Conservation (phyloP, 2,329 filamentous ascomycete species). For the Chalara sp. region DNA sequence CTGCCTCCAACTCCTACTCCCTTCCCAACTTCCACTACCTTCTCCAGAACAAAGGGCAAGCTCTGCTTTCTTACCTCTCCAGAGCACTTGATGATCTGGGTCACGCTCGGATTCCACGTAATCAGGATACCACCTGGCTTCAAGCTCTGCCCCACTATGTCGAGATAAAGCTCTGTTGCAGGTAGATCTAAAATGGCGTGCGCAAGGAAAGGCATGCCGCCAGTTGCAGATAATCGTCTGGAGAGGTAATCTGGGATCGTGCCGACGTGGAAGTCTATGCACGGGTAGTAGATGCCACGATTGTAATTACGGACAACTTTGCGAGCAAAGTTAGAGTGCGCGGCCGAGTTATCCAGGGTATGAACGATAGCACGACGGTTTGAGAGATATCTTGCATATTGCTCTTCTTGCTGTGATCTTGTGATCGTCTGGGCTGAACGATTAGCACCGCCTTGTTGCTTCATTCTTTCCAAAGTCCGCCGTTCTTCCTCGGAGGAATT, state of each 20-base stretch:
- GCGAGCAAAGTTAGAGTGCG: constrained; percentile 58
- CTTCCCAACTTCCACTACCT: constrained; percentile 52
- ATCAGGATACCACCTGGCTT: constrained; percentile 58
- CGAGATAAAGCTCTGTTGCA: constrained; percentile 44
- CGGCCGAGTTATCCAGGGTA: constrained; percentile 59
- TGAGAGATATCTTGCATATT: constrained; percentile 18
- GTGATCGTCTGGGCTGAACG: background rate
- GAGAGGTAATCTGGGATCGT: constrained; percentile 58
- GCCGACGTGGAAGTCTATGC: constrained; percentile 69
- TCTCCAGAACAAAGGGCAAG: constrained; percentile 49
- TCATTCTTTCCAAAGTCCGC: background rate
- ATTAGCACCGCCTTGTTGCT: background rate
- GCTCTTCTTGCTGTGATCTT: background rate
- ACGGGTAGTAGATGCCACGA: constrained; percentile 59
- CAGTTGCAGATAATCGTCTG: constrained; percentile 37
- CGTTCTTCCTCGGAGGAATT: background rate
- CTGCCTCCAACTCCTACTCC: constrained; percentile 43
- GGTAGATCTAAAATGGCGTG: constrained; percentile 72
- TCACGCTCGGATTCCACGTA: constrained; percentile 71
- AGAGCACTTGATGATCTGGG: constrained; percentile 64
- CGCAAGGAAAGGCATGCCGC: constrained; percentile 54
- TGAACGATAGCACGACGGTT: constrained; percentile 64
- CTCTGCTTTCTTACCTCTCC: constrained; percentile 43
- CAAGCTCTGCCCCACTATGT: constrained; percentile 48
- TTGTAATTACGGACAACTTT: constrained; percentile 61